A percentile compares a stretch with the other conserved stretches of the same genome.
These are phyloP conservation scores for Fusarium burgessii DNA, from an alignment of 2,329 filamentous ascomycete genomes.

Conservation along the genomic window DNA sequence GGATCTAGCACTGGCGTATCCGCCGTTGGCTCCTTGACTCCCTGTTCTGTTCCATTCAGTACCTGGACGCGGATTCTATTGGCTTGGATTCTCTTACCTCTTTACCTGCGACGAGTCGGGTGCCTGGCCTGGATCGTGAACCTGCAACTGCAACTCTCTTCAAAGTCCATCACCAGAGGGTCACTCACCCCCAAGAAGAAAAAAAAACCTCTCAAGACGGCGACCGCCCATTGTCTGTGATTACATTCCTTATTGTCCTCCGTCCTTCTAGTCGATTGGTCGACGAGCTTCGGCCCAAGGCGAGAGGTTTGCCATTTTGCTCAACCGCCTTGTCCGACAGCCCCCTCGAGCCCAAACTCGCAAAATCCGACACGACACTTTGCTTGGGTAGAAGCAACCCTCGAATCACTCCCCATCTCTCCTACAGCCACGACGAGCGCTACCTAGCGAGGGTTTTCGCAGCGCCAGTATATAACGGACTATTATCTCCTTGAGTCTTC, in stretches of 20 bases:
- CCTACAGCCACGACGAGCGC: slow-evolving; percentile 23
- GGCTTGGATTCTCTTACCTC: slow-evolving; percentile 34
- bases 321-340: slow-evolving; percentile 31
- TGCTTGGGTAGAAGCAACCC: slow-evolving; percentile 35
- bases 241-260: slow-evolving; percentile 18
- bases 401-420: slow-evolving; percentile 22
- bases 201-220: slow-evolving; percentile 33
- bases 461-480: slow-evolving; percentile 24
- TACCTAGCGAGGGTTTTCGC: slow-evolving; percentile 31
- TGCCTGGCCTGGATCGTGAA: slow-evolving; percentile 46
- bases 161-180: slow-evolving; percentile 40
- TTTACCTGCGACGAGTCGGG: slow-evolving; percentile 37
- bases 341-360: slow-evolving; percentile 39
- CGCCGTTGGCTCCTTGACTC: slow-evolving; percentile 38
- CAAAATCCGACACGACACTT: slow-evolving; percentile 39
- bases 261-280: slow-evolving; percentile 25
- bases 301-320: slow-evolving; percentile 34
- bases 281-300: slow-evolving; percentile 35
- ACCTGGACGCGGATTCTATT: slow-evolving; percentile 31
- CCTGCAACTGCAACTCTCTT: slow-evolving; percentile 47
- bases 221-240: slow-evolving; percentile 40
- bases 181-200: slow-evolving; percentile 8
- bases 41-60: slow-evolving; percentile 27
- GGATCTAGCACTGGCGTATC: slow-evolving; percentile 42
- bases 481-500: slow-evolving; percentile 26